Evolutionary conservation across 129 eudicot genomes (phyloP).

Genomic region (Flaveria sonorensis): DNA sequence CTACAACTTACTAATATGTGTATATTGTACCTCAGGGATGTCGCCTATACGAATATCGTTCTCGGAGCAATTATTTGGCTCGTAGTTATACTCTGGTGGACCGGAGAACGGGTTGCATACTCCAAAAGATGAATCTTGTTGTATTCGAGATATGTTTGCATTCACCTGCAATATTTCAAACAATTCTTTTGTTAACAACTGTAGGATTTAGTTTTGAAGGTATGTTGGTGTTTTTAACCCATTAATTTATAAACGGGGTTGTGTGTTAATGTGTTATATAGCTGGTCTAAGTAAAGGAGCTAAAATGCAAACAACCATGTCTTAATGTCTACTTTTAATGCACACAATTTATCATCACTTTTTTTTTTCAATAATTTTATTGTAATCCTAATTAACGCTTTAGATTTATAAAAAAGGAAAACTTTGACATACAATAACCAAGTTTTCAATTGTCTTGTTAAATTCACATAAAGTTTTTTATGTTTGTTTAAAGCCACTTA

Average conservation of each 20-base stretch:
- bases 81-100: slow-evolving; percentile 65
- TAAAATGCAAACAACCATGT: not conserved
- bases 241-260: not conserved
- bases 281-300: not conserved
- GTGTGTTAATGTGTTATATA: not conserved
- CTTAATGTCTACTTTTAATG: not conserved
- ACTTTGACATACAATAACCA: too few species aligned
- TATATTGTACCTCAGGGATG: slow-evolving; percentile 61
- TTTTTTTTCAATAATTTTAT: too few species aligned
- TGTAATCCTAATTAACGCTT: too few species aligned
- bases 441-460: too few species aligned
- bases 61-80: slow-evolving; percentile 67
- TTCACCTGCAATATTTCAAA: slow-evolving; percentile 60
- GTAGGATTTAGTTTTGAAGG: not conserved
- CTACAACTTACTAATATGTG: not conserved
- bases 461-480: too few species aligned
- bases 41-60: slow-evolving; percentile 67
- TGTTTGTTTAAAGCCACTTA: too few species aligned
- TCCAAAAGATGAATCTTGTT: slow-evolving; percentile 51
- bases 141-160: slow-evolving; percentile 48
- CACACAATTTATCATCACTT: not conserved
- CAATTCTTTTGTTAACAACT: not conserved
- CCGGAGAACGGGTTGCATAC: slow-evolving; percentile 92
- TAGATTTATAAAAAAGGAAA: too few species aligned
- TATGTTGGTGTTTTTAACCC: not conserved